Conservation (phyloP, 768 basidiomycete species). For the Lactarius evosmus region DNA sequence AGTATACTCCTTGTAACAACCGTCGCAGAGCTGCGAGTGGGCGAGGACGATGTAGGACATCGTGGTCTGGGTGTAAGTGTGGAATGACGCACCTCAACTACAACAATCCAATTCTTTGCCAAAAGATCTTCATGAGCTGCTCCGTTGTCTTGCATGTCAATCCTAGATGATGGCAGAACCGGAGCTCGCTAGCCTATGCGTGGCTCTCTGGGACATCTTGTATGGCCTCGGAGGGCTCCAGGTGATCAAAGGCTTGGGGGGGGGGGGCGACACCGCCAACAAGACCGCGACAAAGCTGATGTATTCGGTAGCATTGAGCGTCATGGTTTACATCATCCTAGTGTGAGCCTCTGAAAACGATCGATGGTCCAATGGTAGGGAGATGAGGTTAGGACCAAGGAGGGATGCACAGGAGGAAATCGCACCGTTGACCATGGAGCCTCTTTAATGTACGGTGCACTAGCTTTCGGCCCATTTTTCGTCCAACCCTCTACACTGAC, state of each 20-base stretch:
- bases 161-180: conserved; percentile 70
- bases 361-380: conserved; percentile 75
- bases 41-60: too few relatives aligned
- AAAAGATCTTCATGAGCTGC: conserved; percentile 73
- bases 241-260: too few relatives aligned
- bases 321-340: conserved; percentile 73
- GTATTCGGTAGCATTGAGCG: conserved; percentile 93
- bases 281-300: conserved; percentile 93
- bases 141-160: conserved; percentile 63
- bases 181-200: conserved; percentile 77
- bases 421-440: conserved; percentile 91
- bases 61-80: neutral
- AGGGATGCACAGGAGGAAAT: conserved; percentile 17
- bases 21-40: too few relatives aligned
- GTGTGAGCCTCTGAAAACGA: conserved; percentile 66
- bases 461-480: conserved; percentile 39
- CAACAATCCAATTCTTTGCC: conserved; percentile 84
- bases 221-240: conserved; percentile 79
- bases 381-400: neutral
- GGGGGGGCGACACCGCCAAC: conserved; percentile 81
- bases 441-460: conserved; percentile 78
- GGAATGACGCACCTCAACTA: conserved; percentile 63
- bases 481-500: conserved; percentile 79
- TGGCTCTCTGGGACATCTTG: conserved; percentile 52
- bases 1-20: conserved; percentile 92